Evolutionary conservation across 805 yeast genomes (phyloP), one percentile per base, ranked within the genome.

Genomic region (Isabelozyma gotoi): DNA sequence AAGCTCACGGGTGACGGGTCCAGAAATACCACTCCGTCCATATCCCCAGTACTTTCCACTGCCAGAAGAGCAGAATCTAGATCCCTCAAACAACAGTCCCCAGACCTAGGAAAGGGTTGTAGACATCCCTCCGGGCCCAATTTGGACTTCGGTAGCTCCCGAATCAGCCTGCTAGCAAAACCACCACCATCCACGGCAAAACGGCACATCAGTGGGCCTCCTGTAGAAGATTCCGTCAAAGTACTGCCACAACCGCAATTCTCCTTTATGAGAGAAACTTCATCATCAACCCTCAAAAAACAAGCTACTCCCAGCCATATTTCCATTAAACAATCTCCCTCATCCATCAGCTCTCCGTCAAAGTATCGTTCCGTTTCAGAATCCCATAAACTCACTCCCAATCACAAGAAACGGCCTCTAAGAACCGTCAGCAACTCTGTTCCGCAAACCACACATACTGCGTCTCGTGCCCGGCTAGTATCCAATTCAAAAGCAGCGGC

Each of bases 231-330:
- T 7, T 31, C 33, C 14, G 14, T 10, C 14, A 31, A 31, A 31
- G 16, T 14, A 7, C 14, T 31, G 16, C 33, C 33, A 8, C 33
- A 31, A 14, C 14, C 36, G 19, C 58, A 52, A 35, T 59, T 62
- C 38, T 67, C 74, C 5, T 71, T 71, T 45, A 71, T 71, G 76
- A 56, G 58, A 33, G 72, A 65, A 7, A 71, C 75, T 0, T 50
- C 73, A 10, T 65, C 73, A 2, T 69, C 75, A 1, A 51, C 61
- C 15, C 60, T 60, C 44, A 66, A 69, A 43, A 65, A 47, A 44
- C 44, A 35, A 15, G 15, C 21, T n/a, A 21, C 42, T 11, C 34
- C 29, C 10, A 21, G 15, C 29, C n/a, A 21, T 24, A 24, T 10
- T n/a, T 12, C 41, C 15, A 10, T 41, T 7, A 37, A 21, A 20